Conservation (phyloP, 148 eudicot genomes). For the Rhododendron mucronatum region DNA sequence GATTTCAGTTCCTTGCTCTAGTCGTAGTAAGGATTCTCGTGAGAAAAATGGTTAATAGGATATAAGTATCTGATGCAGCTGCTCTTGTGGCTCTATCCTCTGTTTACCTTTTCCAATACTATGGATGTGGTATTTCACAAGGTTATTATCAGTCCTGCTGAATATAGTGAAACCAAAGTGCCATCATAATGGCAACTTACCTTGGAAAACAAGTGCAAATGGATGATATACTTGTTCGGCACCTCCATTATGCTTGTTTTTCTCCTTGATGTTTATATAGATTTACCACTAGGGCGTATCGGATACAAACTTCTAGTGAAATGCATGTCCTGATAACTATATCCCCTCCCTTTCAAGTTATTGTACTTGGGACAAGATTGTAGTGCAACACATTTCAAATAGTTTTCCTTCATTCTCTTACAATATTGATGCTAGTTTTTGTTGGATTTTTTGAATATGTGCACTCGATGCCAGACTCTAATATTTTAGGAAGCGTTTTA, state of each 20-base stretch:
- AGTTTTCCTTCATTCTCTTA: background rate
- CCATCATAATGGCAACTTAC: background rate
- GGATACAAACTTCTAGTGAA: background rate
- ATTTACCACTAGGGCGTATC: background rate
- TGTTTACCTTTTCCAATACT: background rate
- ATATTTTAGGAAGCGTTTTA: background rate
- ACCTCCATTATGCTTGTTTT: background rate
- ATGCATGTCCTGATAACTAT: slow-evolving; percentile 3
- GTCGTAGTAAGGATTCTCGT: background rate
- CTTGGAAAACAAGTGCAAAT: background rate
- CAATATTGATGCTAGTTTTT: background rate
- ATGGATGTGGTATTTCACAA: background rate
- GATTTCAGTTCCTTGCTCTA: background rate
- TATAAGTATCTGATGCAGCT: background rate
- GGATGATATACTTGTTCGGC: background rate
- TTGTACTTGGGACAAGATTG: background rate
- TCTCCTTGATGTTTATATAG: background rate
- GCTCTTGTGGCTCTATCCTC: background rate
- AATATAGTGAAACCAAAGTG: background rate
- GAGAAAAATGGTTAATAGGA: background rate
- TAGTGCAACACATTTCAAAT: background rate
- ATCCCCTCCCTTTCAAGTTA: background rate
- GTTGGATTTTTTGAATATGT: background rate
- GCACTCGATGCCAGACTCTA: background rate
- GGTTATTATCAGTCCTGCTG: background rate